Evolutionary conservation across 2,329 filamentous ascomycete genomes (phyloP), one percentile per base, ranked within the genome.

Genomic region (Cordyceps javanica): DNA sequence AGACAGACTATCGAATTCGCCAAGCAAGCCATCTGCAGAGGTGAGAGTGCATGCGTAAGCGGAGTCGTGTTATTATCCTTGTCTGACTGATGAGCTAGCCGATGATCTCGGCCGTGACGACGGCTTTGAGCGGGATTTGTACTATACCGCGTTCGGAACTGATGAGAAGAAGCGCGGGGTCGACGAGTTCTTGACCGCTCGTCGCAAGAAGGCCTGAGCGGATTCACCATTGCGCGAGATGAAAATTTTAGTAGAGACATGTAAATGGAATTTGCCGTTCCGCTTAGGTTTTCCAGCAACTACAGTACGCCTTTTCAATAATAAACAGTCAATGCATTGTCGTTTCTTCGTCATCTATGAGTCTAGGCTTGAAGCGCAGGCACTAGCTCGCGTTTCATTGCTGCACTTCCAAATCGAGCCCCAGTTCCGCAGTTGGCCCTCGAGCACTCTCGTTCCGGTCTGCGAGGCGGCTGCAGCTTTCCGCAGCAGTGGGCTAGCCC

Each of bases 391-490:
- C 39, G 11, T 16, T 21, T 60, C 41, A 60, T 38, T 57, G 19
- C 38, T 59, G n/a, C 56, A 63, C n/a, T 55, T 59, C 62, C 63
- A 65, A 45, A 19, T 62, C 7, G 60, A 53, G 10, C 62, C 63
- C 64, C 63, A 66, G 39, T 41, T 60, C 46, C 58, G 60, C 54
- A 67, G 50, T 32, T 58, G 26, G 54, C 57, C 38, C 59, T 60
- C 39, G 48, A 53, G n/a, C 30, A 53, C 42, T 26, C 36, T 23
- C n/a, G 30, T n/a, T 26, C 13, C 26, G 4, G 16, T 34, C 21
- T 52, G 53, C 4, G 61, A 45, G n/a, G 46, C n/a, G n/a, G n/a
- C 42, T 11, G 54, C 48, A 21, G 51, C 44, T 19, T 58, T 56
- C 39, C 45, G 46, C 4, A 62, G 36, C 28, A 42, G 49, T 36